Conservation (phyloP, 2,329 filamentous ascomycete species). For the Pyrenochaeta sp. region DNA sequence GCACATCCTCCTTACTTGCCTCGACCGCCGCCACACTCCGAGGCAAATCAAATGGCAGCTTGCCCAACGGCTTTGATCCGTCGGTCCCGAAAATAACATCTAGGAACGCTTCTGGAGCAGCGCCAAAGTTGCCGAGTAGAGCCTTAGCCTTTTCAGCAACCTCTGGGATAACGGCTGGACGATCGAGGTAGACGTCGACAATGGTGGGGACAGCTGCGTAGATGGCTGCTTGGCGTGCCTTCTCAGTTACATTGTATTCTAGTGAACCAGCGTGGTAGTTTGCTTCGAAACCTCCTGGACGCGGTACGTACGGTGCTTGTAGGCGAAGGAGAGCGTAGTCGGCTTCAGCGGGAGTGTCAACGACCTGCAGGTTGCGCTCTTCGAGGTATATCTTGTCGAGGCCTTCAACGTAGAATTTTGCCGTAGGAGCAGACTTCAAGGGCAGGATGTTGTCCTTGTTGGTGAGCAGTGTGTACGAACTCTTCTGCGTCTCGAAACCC, state of each 20-base stretch:
- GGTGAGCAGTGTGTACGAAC: conserved; percentile 48
- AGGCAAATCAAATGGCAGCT: conserved; percentile 59
- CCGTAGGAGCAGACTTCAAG: conserved; percentile 21
- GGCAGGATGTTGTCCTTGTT: conserved; percentile 47
- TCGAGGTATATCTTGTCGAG: conserved; percentile 45
- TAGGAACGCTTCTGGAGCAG: conserved; percentile 53
- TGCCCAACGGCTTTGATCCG: conserved; percentile 51
- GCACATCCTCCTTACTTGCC: conserved; percentile 44
- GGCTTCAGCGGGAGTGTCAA: conserved; percentile 49
- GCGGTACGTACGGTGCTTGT: conserved; percentile 52
- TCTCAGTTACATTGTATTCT: conserved; percentile 53
- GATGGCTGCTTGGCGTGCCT: conserved; percentile 50
- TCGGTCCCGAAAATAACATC: conserved; percentile 54
- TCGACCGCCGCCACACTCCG: conserved; percentile 55
- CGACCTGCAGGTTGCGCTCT: conserved; percentile 44
- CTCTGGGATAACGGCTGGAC: conserved; percentile 55
- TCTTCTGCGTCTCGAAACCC: conserved; percentile 50
- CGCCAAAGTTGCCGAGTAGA: conserved; percentile 54
- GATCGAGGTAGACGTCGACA: conserved; percentile 56
- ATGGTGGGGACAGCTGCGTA: conserved; percentile 52
- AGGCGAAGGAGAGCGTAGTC: conserved; percentile 55
- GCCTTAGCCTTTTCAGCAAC: conserved; percentile 51
- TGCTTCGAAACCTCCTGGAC: conserved; percentile 54
- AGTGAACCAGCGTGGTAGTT: conserved; percentile 53
- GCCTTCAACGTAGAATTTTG: conserved; percentile 49